Conservation (phyloP, 2,329 filamentous ascomycete species). For the Arthrobotrys iridis region DNA sequence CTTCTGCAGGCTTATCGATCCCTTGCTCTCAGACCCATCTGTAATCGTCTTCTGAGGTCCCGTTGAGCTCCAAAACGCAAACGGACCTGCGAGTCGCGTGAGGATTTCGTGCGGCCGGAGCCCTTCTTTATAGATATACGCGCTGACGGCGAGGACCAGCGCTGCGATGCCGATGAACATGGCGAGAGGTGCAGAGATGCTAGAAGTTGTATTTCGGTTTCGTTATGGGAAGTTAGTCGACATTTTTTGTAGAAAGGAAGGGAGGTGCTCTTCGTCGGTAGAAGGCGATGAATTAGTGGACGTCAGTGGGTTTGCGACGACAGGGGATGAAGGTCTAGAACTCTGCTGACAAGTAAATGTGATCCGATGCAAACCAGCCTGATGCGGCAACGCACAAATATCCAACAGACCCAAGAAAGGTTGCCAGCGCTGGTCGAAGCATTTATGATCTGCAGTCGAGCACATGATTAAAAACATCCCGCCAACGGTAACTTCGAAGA, state of each 20-base stretch:
- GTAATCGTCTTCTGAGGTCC: constrained; percentile 25
- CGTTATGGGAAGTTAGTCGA: constrained; percentile 48
- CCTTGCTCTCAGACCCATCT: constrained; percentile 20
- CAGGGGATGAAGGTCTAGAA: background rate
- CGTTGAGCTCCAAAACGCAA: constrained; percentile 9
- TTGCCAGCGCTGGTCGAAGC: no score
- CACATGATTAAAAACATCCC: no score
- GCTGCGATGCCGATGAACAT: constrained; percentile 46
- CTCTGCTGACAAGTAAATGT: constrained; percentile 10
- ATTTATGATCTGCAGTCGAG: no score
- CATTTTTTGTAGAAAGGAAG: constrained; percentile 6
- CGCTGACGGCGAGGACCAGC: constrained; percentile 43
- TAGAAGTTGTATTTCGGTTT: background rate
- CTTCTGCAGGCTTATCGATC: constrained; percentile 1
- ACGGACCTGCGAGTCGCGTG: constrained; percentile 1
- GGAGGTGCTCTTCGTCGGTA: background rate
- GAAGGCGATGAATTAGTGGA: background rate
- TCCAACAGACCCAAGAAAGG: no score
- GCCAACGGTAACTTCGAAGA: no score
- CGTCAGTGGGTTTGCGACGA: background rate
- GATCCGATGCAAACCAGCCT: no score
- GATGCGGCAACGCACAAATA: constrained; percentile 18
- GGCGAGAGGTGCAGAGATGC: background rate
- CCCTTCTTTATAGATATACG: constrained; percentile 40
- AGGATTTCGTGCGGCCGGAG: constrained; percentile 26